Evolutionary conservation across 768 basidiomycete species (phyloP).

Genomic region (Amanita subjunquillea): DNA sequence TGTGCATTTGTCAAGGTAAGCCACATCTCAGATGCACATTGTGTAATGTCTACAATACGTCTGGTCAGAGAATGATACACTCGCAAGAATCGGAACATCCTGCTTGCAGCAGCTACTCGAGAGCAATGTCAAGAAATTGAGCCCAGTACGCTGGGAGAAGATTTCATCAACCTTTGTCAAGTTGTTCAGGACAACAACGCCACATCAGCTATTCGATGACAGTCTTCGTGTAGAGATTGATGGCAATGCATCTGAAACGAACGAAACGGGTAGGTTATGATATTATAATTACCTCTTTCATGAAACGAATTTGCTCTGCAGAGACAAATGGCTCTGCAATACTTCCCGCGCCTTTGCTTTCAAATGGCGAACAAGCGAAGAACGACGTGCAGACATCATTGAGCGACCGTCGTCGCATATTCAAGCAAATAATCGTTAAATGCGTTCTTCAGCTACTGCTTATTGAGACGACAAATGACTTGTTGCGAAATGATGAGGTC

Average conservation of each 20-base stretch:
- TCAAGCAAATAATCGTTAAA: slow-evolving; percentile 99
- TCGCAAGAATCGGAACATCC: slow-evolving; percentile 95
- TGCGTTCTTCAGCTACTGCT: slow-evolving; percentile 93
- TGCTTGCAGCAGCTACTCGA: slow-evolving; percentile 95
- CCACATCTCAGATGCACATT: background rate
- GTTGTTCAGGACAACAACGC: slow-evolving; percentile 95
- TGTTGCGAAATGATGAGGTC: slow-evolving; percentile 85
- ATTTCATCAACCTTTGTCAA: slow-evolving; percentile 89
- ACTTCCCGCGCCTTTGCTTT: slow-evolving; percentile 82
- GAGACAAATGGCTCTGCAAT: slow-evolving; percentile 61
- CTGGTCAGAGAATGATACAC: slow-evolving; percentile 84
- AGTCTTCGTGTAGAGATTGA: slow-evolving; percentile 80
- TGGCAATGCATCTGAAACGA: slow-evolving; percentile 38
- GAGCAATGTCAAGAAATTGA: slow-evolving; percentile 83
- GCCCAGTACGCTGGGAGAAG: slow-evolving; percentile 78
- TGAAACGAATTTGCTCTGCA: slow-evolving; percentile 14
- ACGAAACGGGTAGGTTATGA: slow-evolving; percentile 32
- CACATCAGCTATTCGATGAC: slow-evolving; percentile 94
- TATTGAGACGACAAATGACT: slow-evolving; percentile 94
- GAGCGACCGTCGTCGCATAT: slow-evolving; percentile 70
- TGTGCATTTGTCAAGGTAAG: slow-evolving; percentile 98
- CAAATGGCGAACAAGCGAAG: slow-evolving; percentile 46
- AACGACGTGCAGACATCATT: slow-evolving; percentile 42
- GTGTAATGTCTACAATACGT: slow-evolving; percentile 6
- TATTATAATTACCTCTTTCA: background rate